phyloP scores from a whole-genome alignment of 2,329 filamentous ascomycete species.

The Aspergillus ruber region DNA sequence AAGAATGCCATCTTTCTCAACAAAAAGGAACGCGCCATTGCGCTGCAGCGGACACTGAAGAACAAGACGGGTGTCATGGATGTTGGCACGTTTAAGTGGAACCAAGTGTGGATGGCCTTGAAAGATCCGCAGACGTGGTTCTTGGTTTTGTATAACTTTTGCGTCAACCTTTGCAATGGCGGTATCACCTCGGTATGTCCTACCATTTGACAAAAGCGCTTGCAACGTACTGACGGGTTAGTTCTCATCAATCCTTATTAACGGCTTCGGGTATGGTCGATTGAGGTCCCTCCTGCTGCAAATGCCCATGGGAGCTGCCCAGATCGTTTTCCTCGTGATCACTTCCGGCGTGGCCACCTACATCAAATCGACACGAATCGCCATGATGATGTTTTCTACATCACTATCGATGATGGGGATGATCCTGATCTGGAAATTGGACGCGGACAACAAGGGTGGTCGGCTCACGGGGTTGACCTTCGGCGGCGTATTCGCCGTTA shows the following conservation, averaged over 20 bases:
- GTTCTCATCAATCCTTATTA: conserved; percentile 30
- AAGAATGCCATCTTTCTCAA: conserved; percentile 38
- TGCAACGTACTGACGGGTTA: not conserved
- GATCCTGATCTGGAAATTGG: conserved; percentile 26
- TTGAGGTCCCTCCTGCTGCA: conserved; percentile 30
- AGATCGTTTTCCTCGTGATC: conserved; percentile 27
- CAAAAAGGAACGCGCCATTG: conserved; percentile 39
- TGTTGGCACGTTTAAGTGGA: conserved; percentile 35
- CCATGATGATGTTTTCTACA: conserved; percentile 29
- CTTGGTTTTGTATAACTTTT: conserved; percentile 26
- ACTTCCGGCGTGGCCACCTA: conserved; percentile 22
- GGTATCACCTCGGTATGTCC: conserved; percentile 24
- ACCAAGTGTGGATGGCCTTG: conserved; percentile 33
- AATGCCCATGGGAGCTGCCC: conserved; percentile 29
- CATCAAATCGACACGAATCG: conserved; percentile 21
- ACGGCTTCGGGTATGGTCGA: conserved; percentile 34
- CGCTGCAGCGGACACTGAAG: conserved; percentile 45
- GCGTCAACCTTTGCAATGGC: conserved; percentile 29
- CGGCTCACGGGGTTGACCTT: conserved; percentile 26
- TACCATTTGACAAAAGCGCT: not conserved
- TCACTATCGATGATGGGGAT: conserved; percentile 24
- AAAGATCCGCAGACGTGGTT: conserved; percentile 29
- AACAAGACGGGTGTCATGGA: conserved; percentile 52
- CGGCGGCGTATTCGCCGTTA: conserved; percentile 26
- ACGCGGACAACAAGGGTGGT: conserved; percentile 17